Base-by-base conservation (phyloP, 345 rosid species). In the Pelargonium nanum region DNA sequence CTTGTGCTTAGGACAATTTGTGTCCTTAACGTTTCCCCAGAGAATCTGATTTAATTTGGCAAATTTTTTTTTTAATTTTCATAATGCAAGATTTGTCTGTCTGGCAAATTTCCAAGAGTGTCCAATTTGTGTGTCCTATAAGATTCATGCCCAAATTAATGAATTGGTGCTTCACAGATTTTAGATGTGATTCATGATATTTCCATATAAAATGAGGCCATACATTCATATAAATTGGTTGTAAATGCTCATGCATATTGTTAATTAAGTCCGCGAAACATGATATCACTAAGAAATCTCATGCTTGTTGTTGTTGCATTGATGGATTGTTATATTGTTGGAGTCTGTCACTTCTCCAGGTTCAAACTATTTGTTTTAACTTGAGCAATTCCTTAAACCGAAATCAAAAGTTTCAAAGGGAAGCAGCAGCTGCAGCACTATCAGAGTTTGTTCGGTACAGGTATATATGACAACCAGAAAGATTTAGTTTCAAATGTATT, bases 391-490 rank as follows among this genome's bases (percentile, higher is more conserved):
- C 93, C 63, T 75, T 92, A 53, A 83, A 76, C 70, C 86, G 85
- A 24, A 74, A 76, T 56, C 85, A 85, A 72, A 82, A 77, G 56
- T 82, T 79, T 74, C 96, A 83, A 70, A 80, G 95, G 78, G 96
- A 92, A 81, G 96, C 96, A 73, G 95, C 98, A 54, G 96, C 96
- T 20, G 98, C 93, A 21, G 96, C 98, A 60, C 69, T 92, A 61
- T 92, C 98, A 50, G 98, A 89, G 81, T 89, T 92, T 74, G 81
- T 89, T 55, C 82, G 81, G 64, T 81, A 86, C 71, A 86, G 98
- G 98, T 91, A 83, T 20, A 58, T 40, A 40, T 40, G 48, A 2
- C 48, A 40, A 40, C n/a, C n/a, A n/a, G n/a, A 40, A 40, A 40
- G 9, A 40, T 40, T 40, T 40, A 12, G 48, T 40, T 40, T 40